Base-by-base conservation (phyloP, 1,284 basidiomycete species). In the Tremellales sp. region DNA sequence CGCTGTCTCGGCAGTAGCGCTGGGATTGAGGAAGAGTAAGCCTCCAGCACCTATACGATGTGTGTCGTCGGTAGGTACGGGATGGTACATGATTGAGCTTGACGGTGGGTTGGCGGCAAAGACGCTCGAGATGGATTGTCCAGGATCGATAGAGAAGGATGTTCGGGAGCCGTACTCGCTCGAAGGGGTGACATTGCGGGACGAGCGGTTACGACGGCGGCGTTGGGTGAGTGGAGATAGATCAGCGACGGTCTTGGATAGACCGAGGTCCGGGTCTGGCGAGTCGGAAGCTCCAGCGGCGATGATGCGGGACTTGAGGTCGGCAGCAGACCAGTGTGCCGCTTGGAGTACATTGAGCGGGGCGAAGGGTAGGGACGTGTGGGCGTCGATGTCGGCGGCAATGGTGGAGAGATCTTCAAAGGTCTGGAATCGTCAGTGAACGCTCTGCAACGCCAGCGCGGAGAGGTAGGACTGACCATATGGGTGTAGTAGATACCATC, bases 401-500 rank as follows among this genome's bases (percentile, higher is more conserved):
- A 92, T 83, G 26, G 75, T 67, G 39, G 87, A 81, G 22, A 92
- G 76, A 64, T 90, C 86, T 19, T 89, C 86, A 57, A 87, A 81
- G 8, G 79, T 75, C 87, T 90, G 61, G n/a, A n/a, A n/a, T n/a
- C n/a, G n/a, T 3, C 25, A 15, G 39, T 27, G 5, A 22, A 12
- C 21, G 15, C 17, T 5, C n/a, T 22, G 11, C 23, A 22, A 21
- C 19, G 23, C 5, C 19, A 22, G 23, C 37, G 63, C 54, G 21
- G 49, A 48, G 41, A 21, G 33, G 15, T 27, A n/a, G n/a, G 26
- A 73, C 82, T 48, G 58, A 88, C 88, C 87, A 94, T 88, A 67
- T 92, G 89, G 11, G 81, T 78, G 68, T 94, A 96, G 73, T 91
- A 87, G 24, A 96, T 89, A 4, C 87, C 87, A 24, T 81, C 76